These are phyloP conservation scores for Stemphylium vesicarium DNA, from an alignment of 2,329 filamentous ascomycete species.

Conservation along the genomic window DNA sequence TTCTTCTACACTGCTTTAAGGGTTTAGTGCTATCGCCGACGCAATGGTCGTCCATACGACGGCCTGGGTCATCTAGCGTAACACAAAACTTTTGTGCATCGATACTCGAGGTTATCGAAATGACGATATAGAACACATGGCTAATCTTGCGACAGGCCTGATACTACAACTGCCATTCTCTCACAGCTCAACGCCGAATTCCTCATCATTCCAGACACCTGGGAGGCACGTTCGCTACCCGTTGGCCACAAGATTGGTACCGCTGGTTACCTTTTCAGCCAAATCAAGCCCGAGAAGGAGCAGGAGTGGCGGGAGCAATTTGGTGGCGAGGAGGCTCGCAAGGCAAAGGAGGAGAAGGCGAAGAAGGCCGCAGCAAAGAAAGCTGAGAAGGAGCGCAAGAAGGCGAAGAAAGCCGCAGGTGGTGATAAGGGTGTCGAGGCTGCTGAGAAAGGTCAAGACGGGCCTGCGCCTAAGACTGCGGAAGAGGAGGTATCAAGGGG, in stretches of 20 bases:
- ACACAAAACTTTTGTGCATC: background rate
- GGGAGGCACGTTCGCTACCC: slow-evolving; percentile 48
- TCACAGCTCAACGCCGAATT: slow-evolving; percentile 70
- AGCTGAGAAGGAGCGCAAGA: slow-evolving; percentile 68
- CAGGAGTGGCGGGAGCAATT: slow-evolving; percentile 82
- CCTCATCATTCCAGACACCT: slow-evolving; percentile 63
- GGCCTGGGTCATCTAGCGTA: background rate
- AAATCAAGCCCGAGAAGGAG: slow-evolving; percentile 81
- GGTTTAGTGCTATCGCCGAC: background rate
- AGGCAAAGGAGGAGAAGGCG: slow-evolving; percentile 74
- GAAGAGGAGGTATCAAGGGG: slow-evolving; percentile 55
- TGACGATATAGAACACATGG: background rate
- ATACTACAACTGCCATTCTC: slow-evolving; percentile 69
- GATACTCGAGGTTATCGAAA: background rate
- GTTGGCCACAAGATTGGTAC: slow-evolving; percentile 82
- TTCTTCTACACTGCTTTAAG: background rate
- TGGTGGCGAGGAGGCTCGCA: slow-evolving; percentile 69
- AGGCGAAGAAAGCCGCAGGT: slow-evolving; percentile 65
- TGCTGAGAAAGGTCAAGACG: slow-evolving; percentile 72
- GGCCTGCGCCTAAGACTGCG: slow-evolving; percentile 48
- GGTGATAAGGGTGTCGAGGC: slow-evolving; percentile 79
- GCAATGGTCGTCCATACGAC: background rate
- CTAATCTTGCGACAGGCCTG: slow-evolving; percentile 34
- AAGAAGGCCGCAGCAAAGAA: slow-evolving; percentile 63
- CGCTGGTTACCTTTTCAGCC: slow-evolving; percentile 80